These are phyloP conservation scores for Colletotrichum tamarilloi DNA, from an alignment of 2,329 filamentous ascomycete species.

Conservation along the genomic window DNA sequence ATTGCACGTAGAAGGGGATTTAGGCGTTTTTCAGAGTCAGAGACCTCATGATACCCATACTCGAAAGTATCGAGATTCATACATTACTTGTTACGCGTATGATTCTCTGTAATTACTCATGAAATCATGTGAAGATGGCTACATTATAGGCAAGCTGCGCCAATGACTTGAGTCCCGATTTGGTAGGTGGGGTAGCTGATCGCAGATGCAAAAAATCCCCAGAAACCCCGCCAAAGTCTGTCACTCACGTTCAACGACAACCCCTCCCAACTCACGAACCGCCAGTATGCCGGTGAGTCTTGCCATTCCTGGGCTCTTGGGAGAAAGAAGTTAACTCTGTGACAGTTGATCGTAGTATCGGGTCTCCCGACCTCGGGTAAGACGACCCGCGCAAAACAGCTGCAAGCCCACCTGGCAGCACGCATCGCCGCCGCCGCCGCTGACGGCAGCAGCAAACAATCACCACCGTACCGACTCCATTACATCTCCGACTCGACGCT, in stretches of 20 bases:
- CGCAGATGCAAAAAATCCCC: not conserved
- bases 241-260: not conserved
- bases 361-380: constrained; percentile 77
- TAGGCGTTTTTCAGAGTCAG: not conserved
- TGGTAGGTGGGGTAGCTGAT: constrained; percentile 10
- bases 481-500: constrained; percentile 80
- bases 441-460: constrained; percentile 8
- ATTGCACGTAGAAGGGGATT: no score
- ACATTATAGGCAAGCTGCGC: not conserved
- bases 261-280: not conserved
- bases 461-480: constrained; percentile 71
- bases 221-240: constrained; percentile 12
- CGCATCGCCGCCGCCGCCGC: constrained; percentile 56
- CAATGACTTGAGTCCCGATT: not conserved
- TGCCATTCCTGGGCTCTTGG: no score
- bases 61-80: not conserved
- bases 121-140: not conserved
- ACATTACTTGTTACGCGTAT: not conserved
- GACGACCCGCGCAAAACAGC: constrained; percentile 73
- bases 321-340: not conserved
- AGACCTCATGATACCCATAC: constrained; percentile 20
- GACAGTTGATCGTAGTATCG: constrained; percentile 76
- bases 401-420: constrained; percentile 71
- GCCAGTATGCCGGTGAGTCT: constrained; percentile 31
- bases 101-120: not conserved